Evolutionary conservation across 208 protist species (phyloP), one percentile per base, ranked within the genome.

Genomic region (Wallacemonas sp.): DNA sequence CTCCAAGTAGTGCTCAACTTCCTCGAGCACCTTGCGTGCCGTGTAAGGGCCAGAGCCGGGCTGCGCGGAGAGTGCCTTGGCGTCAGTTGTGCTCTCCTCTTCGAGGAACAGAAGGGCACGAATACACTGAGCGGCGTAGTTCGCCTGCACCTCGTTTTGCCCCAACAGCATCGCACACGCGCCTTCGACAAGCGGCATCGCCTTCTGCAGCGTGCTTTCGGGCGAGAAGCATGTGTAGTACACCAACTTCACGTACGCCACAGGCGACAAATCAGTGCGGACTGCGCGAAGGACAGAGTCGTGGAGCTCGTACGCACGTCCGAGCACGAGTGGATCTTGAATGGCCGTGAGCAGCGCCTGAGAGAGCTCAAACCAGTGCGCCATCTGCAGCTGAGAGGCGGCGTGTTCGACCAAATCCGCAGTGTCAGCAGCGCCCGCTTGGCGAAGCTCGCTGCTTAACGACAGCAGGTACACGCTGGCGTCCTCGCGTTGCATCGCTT

Each of bases 241-340:
- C 9, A 94, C 55, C 14, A 96, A 72, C 67, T 91, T 92, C 22
- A 92, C 84, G 68, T 96, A 96, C 2, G 84, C 81, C 39, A 92
- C 80, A 28, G 91, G 88, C 2, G 91, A 88, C 46, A 96, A 89
- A 58, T 94, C 88, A 11, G 84, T 83, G 30, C 91, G 86, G 11
- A 88, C 72, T 8, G 71, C 55, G 19, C 72, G 53, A 21, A 96
- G 69, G 6, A 93, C 80, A 49, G 84, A 77, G 47, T 87, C 72
- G 62, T 96, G 84, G 2, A 96, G 72, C 44, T 94, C 82, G 67
- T 89, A 84, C n/a, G 80, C 73, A 21, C 58, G 64, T 30, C 77
- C 70, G 17, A 93, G 70, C 21, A 93, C 73, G 30, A 79, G 54
- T 1, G 90, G 83, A 46, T 90, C 79, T 34, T 72, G 75, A 41